Evolutionary conservation across 176 grass and related monocot species (phyloP), one percentile per base, ranked within the genome.

Genomic region (Hordeum marinum): DNA sequence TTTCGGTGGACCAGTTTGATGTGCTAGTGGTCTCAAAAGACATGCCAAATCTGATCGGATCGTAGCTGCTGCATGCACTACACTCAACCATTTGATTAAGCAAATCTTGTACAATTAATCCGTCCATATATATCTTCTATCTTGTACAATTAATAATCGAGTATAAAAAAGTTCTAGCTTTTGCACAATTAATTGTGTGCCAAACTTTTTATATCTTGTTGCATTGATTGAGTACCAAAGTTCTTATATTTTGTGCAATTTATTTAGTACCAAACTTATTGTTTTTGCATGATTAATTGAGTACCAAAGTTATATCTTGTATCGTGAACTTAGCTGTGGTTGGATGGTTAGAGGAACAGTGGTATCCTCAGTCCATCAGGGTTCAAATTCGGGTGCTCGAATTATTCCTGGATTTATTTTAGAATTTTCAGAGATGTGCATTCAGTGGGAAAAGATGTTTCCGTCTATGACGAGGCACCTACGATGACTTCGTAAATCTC

Each of bases 1-100:
- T 55, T 55, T 20, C 2, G 52, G 18, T 55, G 52, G 52, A 21
- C 52, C 17, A 55, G 7, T 55, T 50, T 50, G 46, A 50, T 17
- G 17, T 14, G 46, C 46, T 17, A 50, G 46, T 50, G 14, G 46
- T 50, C 46, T 50, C 14, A 50, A 50, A 50, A 50, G 14, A 52
- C 73, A 83, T 63, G 84, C 73, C 72, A 78, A 65, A 55, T 66
- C 41, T 82, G 55, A 90, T 78, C 41, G 48, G 29, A 54, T 64
- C 23, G 72, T 18, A 25, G 58, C 20, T 18, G 66, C 36, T 37
- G 14, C 69, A 18, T 36, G 72, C 34, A 67, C 9, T 9, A 60
- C 48, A 13, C 46, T 35, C 1, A 4, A 24, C 9, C 6, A 15
- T 78, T 82, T 59, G 72, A 82, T 42, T 14, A 72, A 45, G 23